phyloP scores from a whole-genome alignment of 768 basidiomycete species.

The Trametes gibbosa region DNA sequence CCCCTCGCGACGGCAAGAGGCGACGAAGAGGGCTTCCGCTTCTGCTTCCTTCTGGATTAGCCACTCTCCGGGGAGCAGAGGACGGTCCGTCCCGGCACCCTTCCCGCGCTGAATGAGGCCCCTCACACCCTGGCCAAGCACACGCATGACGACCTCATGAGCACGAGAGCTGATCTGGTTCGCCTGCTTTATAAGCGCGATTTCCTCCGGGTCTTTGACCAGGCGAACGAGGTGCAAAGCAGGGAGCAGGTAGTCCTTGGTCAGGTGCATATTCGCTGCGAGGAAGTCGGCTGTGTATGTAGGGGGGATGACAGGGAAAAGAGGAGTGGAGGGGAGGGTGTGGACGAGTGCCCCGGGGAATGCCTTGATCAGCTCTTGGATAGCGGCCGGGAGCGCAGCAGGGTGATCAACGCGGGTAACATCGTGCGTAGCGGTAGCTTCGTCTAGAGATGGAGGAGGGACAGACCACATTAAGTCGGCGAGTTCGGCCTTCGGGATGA shows the following conservation, averaged over 20 bases:
- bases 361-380: constrained; percentile 46
- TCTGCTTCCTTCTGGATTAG: constrained; percentile 90
- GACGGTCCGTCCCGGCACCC: constrained; percentile 40
- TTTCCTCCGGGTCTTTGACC: constrained; percentile 72
- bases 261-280: constrained; percentile 38
- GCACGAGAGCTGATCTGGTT: constrained; percentile 86
- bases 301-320: constrained; percentile 50
- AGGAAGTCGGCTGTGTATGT: constrained; percentile 39
- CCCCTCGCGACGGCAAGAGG: constrained; percentile 87
- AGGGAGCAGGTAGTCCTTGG: constrained; percentile 63
- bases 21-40: constrained; percentile 91
- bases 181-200: constrained; percentile 72
- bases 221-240: constrained; percentile 83
- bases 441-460: constrained; percentile 67
- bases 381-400: constrained; percentile 41
- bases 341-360: constrained; percentile 62
- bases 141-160: constrained; percentile 90
- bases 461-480: constrained; percentile 87
- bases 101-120: constrained; percentile 47
- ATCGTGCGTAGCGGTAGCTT: constrained; percentile 53
- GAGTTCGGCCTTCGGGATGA: constrained; percentile 73
- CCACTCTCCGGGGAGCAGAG: constrained; percentile 76
- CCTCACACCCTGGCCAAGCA: constrained; percentile 73
- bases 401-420: constrained; percentile 59
- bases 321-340: constrained; percentile 53